Evolutionary conservation across 768 basidiomycete species (phyloP).

Genomic region (Daedaleopsis nitida): DNA sequence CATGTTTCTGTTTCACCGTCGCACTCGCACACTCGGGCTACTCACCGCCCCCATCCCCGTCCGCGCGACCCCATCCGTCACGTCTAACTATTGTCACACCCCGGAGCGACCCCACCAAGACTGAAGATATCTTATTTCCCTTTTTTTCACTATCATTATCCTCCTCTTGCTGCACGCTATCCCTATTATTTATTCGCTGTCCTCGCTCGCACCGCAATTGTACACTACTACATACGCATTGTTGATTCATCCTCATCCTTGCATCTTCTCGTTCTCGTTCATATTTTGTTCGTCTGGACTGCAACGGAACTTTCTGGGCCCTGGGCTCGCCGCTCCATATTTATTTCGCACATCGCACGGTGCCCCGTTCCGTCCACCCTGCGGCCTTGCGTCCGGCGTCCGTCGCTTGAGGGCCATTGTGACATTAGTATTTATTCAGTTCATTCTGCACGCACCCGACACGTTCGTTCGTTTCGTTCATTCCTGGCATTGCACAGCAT

Average conservation of each 20-base stretch:
- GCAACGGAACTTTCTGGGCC: neutral
- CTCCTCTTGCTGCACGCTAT: conserved; percentile 8
- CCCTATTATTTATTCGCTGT: conserved; percentile 20
- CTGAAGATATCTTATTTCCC: conserved; percentile 3
- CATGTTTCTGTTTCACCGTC: neutral
- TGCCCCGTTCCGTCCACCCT: neutral
- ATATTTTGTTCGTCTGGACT: neutral
- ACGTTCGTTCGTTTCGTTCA: neutral
- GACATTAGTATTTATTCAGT: neutral
- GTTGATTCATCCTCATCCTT: conserved; percentile 1
- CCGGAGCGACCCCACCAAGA: conserved; percentile 1
- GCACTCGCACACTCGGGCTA: neutral
- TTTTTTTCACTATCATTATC: conserved; percentile 4
- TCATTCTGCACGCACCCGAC: neutral
- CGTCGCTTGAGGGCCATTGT: neutral
- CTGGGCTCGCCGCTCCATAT: neutral
- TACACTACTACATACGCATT: conserved; percentile 10
- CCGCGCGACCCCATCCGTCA: no score
- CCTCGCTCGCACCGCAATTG: conserved; percentile 21
- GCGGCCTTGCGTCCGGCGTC: neutral
- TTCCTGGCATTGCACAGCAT: neutral
- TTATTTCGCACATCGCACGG: neutral
- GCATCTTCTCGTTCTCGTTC: neutral
- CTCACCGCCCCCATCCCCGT: no score
- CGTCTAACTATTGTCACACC: neutral